Base-by-base conservation (phyloP, 2,329 filamentous ascomycete genomes). In the Talaromyces funiculosus region DNA sequence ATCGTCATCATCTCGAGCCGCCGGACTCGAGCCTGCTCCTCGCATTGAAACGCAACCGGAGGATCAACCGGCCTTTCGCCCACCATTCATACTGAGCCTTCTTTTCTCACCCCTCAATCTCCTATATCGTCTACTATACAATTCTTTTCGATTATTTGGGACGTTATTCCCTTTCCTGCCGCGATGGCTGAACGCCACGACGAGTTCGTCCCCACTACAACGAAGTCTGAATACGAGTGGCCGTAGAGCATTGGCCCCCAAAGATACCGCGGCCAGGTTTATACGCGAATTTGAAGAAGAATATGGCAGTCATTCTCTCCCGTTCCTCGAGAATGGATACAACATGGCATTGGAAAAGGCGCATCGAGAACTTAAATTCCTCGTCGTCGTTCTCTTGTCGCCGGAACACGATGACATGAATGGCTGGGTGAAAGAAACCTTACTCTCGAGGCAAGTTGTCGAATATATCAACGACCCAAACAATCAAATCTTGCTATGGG, bases 261-360 rank as follows among this genome's bases (percentile, higher is more conserved):
- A 90, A 60, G 94, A 99, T 70, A 93, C 91, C 0, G 92, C 93
- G 0, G 87, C 90, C 26, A 83, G 94, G 33, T 96, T 97, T 73
- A 89, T 90, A 69, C 85, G 93, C 8, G 92, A 97, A 68, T 96
- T 99, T 66, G 92, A 96, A 68, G 94, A 99, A 75, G 90, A 96
- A 68, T 94, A 97, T 70, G 92, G 91, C 0, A 77, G 81, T 18
- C 70, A 77, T 53, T 62, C 71, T 4, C 76, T 97, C 4, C 87
- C 89, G 0, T 96, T 95, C 73, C 86, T 88, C 66, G 92, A 97
- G 70, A 89, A 89, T 56, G 92, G 93, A 4, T 94, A 97, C 71
- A 92, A 95, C 4, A 90, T 96, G 75, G 92, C 92, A 0, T 85
- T 96, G 64, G 94, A 99, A 70, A 77, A 88, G 38, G 92, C 93